These are phyloP conservation scores for Deuterostichococcus epilithicus DNA, from an alignment of 139 green algal genomes.

Conservation along the genomic window DNA sequence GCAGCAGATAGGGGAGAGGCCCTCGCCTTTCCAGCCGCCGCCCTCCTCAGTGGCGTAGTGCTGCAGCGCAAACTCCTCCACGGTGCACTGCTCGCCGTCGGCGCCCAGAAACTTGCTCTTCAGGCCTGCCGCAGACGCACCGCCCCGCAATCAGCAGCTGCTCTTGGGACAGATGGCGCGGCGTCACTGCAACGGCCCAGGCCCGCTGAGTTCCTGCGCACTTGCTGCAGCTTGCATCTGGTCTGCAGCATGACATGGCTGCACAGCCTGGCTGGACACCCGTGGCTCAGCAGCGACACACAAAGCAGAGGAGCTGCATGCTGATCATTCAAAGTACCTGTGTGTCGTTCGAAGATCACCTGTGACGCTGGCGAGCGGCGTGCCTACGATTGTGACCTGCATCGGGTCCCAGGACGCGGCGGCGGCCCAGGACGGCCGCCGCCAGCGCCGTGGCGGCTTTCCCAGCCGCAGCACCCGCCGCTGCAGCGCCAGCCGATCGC, in stretches of 20 bases:
- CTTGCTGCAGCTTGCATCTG: no score
- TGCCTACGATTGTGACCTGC: slow-evolving; percentile 39
- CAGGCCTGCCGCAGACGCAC: slow-evolving; percentile 20
- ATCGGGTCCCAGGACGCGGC: slow-evolving; percentile 41
- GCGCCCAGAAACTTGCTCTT: slow-evolving; percentile 49
- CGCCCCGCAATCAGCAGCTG: slow-evolving; percentile 25
- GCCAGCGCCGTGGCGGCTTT: slow-evolving; percentile 77
- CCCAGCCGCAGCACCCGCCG: slow-evolving; percentile 71
- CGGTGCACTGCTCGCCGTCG: slow-evolving; percentile 32
- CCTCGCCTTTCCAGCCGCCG: slow-evolving; percentile 62
- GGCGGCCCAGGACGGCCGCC: slow-evolving; percentile 52
- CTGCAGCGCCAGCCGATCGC: slow-evolving; percentile 63
- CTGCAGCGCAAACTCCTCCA: slow-evolving; percentile 77
- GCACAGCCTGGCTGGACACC: no score
- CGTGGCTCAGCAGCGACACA: no score
- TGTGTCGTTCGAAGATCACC: slow-evolving; percentile 1
- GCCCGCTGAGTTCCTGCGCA: no score
- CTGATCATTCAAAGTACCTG: no score
- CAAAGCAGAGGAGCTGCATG: no score
- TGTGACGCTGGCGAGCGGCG: slow-evolving; percentile 14
- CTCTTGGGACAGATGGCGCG: no score
- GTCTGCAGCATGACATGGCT: no score
- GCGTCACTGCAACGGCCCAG: no score
- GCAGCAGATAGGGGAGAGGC: no score
- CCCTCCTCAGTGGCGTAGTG: slow-evolving; percentile 65